phyloP scores from a whole-genome alignment of 192 early-diverging fungal species.

The Cladochytrium replicatum region DNA sequence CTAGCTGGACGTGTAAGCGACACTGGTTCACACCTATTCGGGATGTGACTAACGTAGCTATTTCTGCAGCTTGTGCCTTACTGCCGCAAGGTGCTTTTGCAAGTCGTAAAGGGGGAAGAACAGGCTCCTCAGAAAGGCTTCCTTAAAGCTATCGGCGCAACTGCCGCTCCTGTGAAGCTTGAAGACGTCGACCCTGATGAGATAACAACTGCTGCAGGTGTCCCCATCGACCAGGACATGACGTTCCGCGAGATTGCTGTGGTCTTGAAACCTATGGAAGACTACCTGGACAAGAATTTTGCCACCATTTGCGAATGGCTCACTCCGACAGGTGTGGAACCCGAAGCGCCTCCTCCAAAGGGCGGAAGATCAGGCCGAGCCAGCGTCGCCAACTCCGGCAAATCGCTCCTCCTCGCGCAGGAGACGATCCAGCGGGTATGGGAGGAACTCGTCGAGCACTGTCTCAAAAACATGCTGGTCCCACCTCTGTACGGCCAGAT shows the following conservation, averaged over 20 bases:
- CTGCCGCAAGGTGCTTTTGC: slow-evolving; percentile 26
- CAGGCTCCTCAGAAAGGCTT: slow-evolving; percentile 32
- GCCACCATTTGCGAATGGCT: slow-evolving; percentile 33
- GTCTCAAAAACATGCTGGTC: slow-evolving; percentile 26
- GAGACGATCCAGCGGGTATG: slow-evolving; percentile 45
- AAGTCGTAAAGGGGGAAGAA: slow-evolving; percentile 42
- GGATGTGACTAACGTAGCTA: slow-evolving; percentile 1
- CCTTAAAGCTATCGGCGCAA: slow-evolving; percentile 21
- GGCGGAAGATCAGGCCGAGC: no score
- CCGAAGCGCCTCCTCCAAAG: no score
- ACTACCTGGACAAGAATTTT: slow-evolving; percentile 46
- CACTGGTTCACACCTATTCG: background rate
- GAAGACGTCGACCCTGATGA: slow-evolving; percentile 22
- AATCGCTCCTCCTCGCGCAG: slow-evolving; percentile 39
- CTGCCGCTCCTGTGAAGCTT: slow-evolving; percentile 1
- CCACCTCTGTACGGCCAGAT: slow-evolving; percentile 45
- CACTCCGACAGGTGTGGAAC: no score
- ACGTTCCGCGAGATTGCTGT: slow-evolving; percentile 23
- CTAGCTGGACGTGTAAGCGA: slow-evolving; percentile 22
- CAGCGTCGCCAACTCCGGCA: no score
- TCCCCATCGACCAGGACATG: slow-evolving; percentile 17
- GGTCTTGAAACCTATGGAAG: slow-evolving; percentile 34
- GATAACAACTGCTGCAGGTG: slow-evolving; percentile 26
- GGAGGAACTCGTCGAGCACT: slow-evolving; percentile 34
- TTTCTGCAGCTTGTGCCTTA: slow-evolving; percentile 29